Conservation (phyloP, 1,284 basidiomycete species). For the Trichosporon inkin region DNA sequence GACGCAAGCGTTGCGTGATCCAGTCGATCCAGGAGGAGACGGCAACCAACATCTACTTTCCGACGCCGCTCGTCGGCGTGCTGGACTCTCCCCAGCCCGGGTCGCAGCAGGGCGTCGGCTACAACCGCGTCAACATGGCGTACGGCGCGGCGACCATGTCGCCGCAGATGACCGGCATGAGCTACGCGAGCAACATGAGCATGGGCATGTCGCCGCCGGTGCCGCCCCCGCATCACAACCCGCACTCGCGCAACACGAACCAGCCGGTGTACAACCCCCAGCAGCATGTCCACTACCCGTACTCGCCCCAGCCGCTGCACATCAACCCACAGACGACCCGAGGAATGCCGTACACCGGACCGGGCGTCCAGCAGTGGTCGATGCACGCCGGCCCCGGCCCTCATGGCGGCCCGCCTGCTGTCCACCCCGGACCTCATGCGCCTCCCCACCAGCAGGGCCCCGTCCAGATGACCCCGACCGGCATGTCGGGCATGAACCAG, state of each 20-base stretch:
- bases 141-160: constrained; percentile 23
- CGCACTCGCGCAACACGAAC: constrained; percentile 23
- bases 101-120: constrained; percentile 33
- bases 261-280: constrained; percentile 44
- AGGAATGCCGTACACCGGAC: constrained; percentile 43
- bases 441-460: constrained; percentile 25
- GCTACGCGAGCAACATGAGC: constrained; percentile 20
- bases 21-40: constrained; percentile 97
- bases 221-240: constrained; percentile 22
- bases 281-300: constrained; percentile 45
- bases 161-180: constrained; percentile 30
- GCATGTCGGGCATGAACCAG: constrained; percentile 32
- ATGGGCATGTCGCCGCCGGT: constrained; percentile 24
- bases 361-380: constrained; percentile 36
- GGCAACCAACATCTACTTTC: constrained; percentile 92
- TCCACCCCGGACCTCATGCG: constrained; percentile 15
- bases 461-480: constrained; percentile 37
- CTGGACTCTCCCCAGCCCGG: constrained; percentile 52
- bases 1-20: constrained; percentile 78
- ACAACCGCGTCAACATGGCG: constrained; percentile 28
- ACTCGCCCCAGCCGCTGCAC: constrained; percentile 42
- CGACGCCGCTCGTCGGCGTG: constrained; percentile 82
- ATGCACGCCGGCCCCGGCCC: constrained; percentile 20
- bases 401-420: constrained; percentile 11
- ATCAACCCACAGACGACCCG: constrained; percentile 39